Evolutionary conservation across 2,329 filamentous ascomycete species (phyloP).

Genomic region (Beauveria scarabaeidicola): DNA sequence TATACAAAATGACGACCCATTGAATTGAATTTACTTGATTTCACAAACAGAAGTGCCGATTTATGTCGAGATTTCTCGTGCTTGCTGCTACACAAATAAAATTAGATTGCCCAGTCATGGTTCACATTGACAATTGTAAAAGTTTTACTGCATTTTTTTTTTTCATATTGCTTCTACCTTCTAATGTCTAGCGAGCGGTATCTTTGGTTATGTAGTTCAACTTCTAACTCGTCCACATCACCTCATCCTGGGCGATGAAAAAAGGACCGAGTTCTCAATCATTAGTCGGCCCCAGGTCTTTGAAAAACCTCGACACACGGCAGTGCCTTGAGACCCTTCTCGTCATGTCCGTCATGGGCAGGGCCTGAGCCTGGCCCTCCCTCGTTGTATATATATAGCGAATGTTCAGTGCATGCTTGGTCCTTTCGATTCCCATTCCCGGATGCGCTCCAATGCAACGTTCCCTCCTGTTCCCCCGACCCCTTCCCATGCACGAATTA

Average conservation of each 20-base stretch:
- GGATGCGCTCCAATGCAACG: conserved; percentile 17
- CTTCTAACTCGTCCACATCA: conserved; percentile 14
- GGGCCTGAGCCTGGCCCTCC: not conserved
- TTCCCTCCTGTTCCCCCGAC: conserved; percentile 21
- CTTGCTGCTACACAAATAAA: no score
- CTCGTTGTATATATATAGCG: conserved; percentile 9
- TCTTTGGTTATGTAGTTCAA: conserved; percentile 24
- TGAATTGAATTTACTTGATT: not conserved
- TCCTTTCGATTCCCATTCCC: not conserved
- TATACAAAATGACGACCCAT: not conserved
- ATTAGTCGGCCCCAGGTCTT: conserved; percentile 4
- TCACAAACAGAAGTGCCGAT: not conserved
- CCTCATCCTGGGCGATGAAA: conserved; percentile 10
- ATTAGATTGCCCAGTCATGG: no score
- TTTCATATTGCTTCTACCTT: conserved; percentile 7
- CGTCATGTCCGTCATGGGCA: conserved; percentile 7
- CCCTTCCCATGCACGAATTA: conserved; percentile 28
- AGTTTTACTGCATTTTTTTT: not conserved
- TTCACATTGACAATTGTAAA: no score
- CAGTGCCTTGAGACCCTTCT: not conserved
- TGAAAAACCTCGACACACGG: not conserved
- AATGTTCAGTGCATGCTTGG: conserved; percentile 11
- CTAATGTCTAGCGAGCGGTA: conserved; percentile 29
- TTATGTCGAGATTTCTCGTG: no score
- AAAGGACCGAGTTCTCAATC: not conserved